These are phyloP conservation scores for Hypoxylon sp. DNA, from an alignment of 2,329 filamentous ascomycete species.

Conservation along the genomic window DNA sequence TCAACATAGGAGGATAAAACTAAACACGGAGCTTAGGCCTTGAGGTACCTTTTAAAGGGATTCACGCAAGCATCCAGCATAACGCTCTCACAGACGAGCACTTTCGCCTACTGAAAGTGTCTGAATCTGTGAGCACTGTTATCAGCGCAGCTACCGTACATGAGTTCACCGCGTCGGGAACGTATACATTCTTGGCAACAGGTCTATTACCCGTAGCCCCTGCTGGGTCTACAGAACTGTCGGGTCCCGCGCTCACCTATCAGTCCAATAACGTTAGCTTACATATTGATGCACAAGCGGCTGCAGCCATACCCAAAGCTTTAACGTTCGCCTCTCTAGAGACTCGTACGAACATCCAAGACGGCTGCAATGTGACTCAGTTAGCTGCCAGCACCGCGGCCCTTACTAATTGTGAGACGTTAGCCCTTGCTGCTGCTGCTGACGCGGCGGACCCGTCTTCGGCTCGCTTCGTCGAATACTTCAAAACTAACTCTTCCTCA, in stretches of 20 bases:
- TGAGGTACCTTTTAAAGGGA: conserved; percentile 38
- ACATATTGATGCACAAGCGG: conserved; percentile 28
- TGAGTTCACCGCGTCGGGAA: conserved; percentile 41
- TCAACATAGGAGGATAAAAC: neutral
- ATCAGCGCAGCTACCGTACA: conserved; percentile 42
- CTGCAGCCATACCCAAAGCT: conserved; percentile 20
- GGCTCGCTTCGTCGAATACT: conserved; percentile 47
- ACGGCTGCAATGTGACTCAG: conserved; percentile 40
- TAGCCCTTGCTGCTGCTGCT: conserved; percentile 43
- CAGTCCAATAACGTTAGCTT: conserved; percentile 43
- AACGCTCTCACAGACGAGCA: conserved; percentile 41
- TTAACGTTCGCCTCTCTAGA: conserved; percentile 17
- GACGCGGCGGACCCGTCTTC: conserved; percentile 44
- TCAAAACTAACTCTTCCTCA: conserved; percentile 42
- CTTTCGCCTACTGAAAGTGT: conserved; percentile 39
- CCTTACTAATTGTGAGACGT: conserved; percentile 40
- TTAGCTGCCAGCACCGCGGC: conserved; percentile 37
- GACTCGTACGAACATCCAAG: conserved; percentile 37
- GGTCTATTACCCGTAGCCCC: conserved; percentile 41
- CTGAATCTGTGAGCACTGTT: conserved; percentile 33
- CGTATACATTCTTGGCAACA: conserved; percentile 37
- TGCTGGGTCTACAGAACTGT: conserved; percentile 33
- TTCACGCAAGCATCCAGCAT: conserved; percentile 42
- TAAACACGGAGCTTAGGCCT: conserved; percentile 13
- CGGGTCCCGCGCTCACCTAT: conserved; percentile 33